These are phyloP conservation scores for Ophiostoma tasmaniense DNA, from an alignment of 2,329 filamentous ascomycete species.

Conservation along the genomic window DNA sequence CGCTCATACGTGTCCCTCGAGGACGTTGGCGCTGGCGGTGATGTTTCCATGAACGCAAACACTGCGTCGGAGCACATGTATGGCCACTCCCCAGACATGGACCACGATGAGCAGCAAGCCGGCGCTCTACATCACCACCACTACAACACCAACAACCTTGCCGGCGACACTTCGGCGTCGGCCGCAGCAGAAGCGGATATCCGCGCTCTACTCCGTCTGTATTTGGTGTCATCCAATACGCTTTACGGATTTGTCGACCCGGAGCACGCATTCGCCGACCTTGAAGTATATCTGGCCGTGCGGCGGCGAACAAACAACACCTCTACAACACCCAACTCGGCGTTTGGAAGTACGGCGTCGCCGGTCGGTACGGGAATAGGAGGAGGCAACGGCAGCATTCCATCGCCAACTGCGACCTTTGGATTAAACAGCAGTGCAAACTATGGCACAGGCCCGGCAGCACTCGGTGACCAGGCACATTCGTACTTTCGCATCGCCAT, in stretches of 20 bases:
- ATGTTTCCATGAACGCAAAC: not conserved
- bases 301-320: conserved; percentile 14
- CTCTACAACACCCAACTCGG: conserved; percentile 20
- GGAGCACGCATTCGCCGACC: conserved; percentile 21
- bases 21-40: not conserved
- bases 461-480: conserved; percentile 24
- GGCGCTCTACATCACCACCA: not conserved
- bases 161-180: not conserved
- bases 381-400: not conserved
- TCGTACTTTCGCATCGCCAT: conserved; percentile 28
- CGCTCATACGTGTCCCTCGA: conserved; percentile 10
- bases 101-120: not conserved
- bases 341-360: not conserved
- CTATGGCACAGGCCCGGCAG: not conserved
- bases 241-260: conserved; percentile 26
- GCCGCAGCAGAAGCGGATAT: conserved; percentile 15
- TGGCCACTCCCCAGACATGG: not conserved
- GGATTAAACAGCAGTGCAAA: not conserved
- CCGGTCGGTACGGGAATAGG: not conserved
- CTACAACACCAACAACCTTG: not conserved
- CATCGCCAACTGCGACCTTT: not conserved
- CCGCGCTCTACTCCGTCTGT: conserved; percentile 23
- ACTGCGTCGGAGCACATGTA: not conserved
- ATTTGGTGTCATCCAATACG: conserved; percentile 25
- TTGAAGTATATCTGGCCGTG: conserved; percentile 21